Evolutionary conservation across 2,329 filamentous ascomycete genomes (phyloP).

Genomic region (Aspergillus sp.): DNA sequence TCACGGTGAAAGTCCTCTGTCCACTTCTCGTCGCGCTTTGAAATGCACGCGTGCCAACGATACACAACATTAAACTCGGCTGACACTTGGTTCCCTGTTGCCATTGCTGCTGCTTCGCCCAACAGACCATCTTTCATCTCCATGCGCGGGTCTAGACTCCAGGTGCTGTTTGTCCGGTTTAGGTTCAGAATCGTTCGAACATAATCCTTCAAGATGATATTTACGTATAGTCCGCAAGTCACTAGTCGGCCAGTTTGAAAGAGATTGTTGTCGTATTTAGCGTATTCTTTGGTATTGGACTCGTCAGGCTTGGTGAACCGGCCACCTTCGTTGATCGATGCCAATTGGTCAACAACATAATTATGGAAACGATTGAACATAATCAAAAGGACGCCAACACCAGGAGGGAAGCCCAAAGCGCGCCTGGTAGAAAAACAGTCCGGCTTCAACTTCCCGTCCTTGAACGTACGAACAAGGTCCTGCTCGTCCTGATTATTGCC

Average conservation of each 20-base stretch:
- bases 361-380: slow-evolving; percentile 73
- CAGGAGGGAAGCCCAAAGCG: slow-evolving; percentile 65
- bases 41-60: slow-evolving; percentile 64
- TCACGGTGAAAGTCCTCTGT: slow-evolving; percentile 55
- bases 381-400: slow-evolving; percentile 66
- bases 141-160: slow-evolving; percentile 64
- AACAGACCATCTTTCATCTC: slow-evolving; percentile 52
- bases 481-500: slow-evolving; percentile 66
- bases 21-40: slow-evolving; percentile 62
- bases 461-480: slow-evolving; percentile 60
- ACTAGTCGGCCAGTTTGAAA: slow-evolving; percentile 59
- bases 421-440: slow-evolving; percentile 69
- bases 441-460: slow-evolving; percentile 68
- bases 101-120: slow-evolving; percentile 51
- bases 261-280: slow-evolving; percentile 41
- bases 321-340: slow-evolving; percentile 65
- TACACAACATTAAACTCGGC: slow-evolving; percentile 70
- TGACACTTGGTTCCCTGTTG: slow-evolving; percentile 65
- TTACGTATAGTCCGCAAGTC: slow-evolving; percentile 56
- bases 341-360: slow-evolving; percentile 62
- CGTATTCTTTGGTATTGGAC: slow-evolving; percentile 35
- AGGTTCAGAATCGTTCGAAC: slow-evolving; percentile 61
- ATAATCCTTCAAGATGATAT: slow-evolving; percentile 60
- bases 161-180: slow-evolving; percentile 58
- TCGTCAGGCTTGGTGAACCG: slow-evolving; percentile 60